These are phyloP conservation scores for Spinacia oleracea DNA, from an alignment of 179 eudicot species.

Conservation along the genomic window DNA sequence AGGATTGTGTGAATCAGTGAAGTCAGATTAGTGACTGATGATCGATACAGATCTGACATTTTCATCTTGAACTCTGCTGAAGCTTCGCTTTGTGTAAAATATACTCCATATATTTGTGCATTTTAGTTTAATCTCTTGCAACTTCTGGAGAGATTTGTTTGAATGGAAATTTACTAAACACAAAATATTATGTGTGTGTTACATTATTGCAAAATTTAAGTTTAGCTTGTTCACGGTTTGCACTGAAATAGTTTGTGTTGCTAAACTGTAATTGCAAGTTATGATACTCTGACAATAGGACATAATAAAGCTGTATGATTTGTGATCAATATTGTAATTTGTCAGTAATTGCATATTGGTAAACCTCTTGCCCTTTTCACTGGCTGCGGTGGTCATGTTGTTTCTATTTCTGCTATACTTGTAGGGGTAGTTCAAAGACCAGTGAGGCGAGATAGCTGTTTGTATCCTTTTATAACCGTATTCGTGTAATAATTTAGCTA, in stretches of 20 bases:
- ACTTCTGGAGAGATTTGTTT: background rate
- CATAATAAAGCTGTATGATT: too few species aligned
- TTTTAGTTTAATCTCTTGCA: background rate
- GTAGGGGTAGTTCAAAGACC: too few species aligned
- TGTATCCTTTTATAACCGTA: too few species aligned
- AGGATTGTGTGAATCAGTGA: conserved; percentile 29
- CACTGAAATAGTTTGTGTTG: background rate
- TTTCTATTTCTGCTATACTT: too few species aligned
- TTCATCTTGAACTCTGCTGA: conserved; percentile 2
- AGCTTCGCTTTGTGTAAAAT: conserved; percentile 20
- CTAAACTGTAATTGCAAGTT: background rate
- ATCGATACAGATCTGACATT: conserved; percentile 10
- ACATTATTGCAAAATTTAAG: too few species aligned
- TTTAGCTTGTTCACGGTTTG: background rate
- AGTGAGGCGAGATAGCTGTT: too few species aligned
- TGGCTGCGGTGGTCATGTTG: too few species aligned
- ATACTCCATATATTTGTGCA: background rate
- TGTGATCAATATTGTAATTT: too few species aligned
- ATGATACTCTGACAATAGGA: background rate
- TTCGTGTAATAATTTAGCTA: too few species aligned
- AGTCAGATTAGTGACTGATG: background rate
- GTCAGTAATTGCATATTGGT: too few species aligned
- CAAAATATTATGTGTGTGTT: too few species aligned
- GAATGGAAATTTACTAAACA: background rate
- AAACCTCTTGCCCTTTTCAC: too few species aligned